A percentile compares a stretch with the other conserved stretches of the same genome.
Conservation (phyloP, 106 monocot species). For the Dendrobium chrysotoxum region DNA sequence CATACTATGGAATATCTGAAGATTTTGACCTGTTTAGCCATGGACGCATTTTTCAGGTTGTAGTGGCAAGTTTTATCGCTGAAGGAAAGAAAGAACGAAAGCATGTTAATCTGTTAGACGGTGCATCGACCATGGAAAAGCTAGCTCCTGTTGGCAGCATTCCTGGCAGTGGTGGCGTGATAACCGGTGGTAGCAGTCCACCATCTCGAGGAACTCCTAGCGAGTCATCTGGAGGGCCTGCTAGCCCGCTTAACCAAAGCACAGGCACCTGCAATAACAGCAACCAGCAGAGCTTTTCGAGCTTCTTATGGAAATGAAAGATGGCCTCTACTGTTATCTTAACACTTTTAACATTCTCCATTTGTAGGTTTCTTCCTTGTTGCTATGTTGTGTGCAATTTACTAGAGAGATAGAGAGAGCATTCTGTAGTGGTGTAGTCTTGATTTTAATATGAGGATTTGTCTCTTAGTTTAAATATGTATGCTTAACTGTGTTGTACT, state of each 20-base stretch:
- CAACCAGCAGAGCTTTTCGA: constrained; percentile 32
- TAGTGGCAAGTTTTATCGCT: constrained; percentile 55
- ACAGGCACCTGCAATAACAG: constrained; percentile 26
- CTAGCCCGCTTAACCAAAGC: constrained; percentile 54
- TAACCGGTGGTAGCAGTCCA: constrained; percentile 45
- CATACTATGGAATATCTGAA: too few species aligned
- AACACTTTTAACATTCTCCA: neutral
- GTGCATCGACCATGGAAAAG: constrained; percentile 21
- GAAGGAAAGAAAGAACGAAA: constrained; percentile 48
- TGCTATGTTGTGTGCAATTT: neutral
- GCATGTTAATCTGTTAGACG: constrained; percentile 6
- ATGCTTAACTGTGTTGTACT: neutral
- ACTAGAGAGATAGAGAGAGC: neutral
- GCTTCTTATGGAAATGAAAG: constrained; percentile 52
- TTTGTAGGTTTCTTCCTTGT: neutral
- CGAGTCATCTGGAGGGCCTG: constrained; percentile 69
- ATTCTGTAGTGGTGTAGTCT: neutral
- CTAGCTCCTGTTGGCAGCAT: constrained; percentile 7
- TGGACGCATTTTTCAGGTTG: constrained; percentile 33
- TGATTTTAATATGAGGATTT: neutral
- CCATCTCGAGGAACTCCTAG: constrained; percentile 64
- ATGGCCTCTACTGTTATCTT: neutral
- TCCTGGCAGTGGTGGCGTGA: neutral
- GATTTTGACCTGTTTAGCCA: neutral
- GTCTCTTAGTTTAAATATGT: neutral